Evolutionary conservation across 371 early-diverging fungal genomes (phyloP), one percentile per base, ranked within the genome.

Genomic region (Chytridiales sp.): DNA sequence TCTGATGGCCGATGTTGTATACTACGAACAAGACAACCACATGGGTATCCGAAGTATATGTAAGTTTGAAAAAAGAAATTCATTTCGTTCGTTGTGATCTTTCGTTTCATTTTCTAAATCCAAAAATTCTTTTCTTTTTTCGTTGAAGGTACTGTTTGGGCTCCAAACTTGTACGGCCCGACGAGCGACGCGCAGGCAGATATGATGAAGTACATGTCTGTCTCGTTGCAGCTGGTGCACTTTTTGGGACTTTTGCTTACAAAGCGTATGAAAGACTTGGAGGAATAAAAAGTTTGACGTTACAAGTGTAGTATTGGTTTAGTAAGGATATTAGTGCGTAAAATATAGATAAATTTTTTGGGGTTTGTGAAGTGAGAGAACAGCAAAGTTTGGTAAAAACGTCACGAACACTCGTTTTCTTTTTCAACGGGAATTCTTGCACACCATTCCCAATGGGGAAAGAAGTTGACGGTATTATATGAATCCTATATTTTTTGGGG

Each of bases 201-300:
- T 19, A 15, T 17, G 32, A 51, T 35, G 21, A 26, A 13, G 36
- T 64, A 39, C 36, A 40, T 53, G 44, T 40, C 35, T 24, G 59
- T 54, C 15, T 64, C 59, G 3, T 43, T 58, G 32, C 66, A 65
- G 41, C 35, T 59, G 27, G 34, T 54, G 1, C 24, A 47, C 1
- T 65, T 65, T 48, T 3, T 65, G 29, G 66, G 66, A 29, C 24
- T 65, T 47, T 24, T 65, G 56, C 26, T 59, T 4, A 34, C 60
- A 40, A 59, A 53, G 35, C 1, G 66, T 5, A 65, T 48, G 47
- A 24, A 17, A 32, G 60, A 59, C 6, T 35, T 65, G 36, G 66
- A 60, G 13, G 60, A 53, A 8, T 59, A 29, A 59, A 56, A n/a
- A n/a, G n/a, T n/a, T n/a, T n/a, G n/a, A n/a, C n/a, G n/a, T n/a